Conservation (phyloP, 441 rosid genomes). For the Croton laevigatus region DNA sequence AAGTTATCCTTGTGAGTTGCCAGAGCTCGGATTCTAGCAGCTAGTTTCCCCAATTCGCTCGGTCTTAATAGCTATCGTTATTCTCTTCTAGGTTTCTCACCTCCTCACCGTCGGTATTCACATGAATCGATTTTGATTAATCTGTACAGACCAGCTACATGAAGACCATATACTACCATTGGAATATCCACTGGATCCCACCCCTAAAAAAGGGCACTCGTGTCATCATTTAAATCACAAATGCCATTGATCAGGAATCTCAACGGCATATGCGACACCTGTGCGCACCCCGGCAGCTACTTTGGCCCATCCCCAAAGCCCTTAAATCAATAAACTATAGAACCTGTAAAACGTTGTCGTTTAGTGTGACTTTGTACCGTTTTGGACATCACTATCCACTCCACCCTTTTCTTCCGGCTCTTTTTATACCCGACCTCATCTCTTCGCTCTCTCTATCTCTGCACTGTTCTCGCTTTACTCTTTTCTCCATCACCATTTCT, state of each 20-base stretch:
- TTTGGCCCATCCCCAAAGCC: not conserved
- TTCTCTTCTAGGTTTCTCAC: too few relatives aligned
- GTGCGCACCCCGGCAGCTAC: not conserved
- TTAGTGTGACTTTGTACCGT: not conserved
- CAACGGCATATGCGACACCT: constrained; percentile 15
- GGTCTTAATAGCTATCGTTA: too few relatives aligned
- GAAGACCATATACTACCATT: not conserved
- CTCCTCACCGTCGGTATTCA: too few relatives aligned
- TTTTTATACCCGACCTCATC: not conserved
- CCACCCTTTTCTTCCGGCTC: not conserved
- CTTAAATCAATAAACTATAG: not conserved
- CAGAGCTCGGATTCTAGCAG: too few relatives aligned
- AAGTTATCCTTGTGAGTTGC: too few relatives aligned
- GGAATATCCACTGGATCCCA: not conserved
- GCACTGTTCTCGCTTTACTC: not conserved
- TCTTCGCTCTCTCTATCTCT: not conserved
- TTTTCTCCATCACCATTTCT: not conserved
- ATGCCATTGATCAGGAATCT: not conserved
- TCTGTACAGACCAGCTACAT: not conserved
- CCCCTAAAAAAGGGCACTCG: not conserved
- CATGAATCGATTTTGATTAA: too few relatives aligned
- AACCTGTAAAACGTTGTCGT: not conserved
- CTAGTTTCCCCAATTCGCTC: too few relatives aligned
- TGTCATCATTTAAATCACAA: constrained; percentile 6
- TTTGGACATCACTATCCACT: not conserved